A percentile compares a stretch with the other conserved stretches of the same genome.
Conservation (phyloP, 257 asterid species). For the Schizonepeta tenuifolia region DNA sequence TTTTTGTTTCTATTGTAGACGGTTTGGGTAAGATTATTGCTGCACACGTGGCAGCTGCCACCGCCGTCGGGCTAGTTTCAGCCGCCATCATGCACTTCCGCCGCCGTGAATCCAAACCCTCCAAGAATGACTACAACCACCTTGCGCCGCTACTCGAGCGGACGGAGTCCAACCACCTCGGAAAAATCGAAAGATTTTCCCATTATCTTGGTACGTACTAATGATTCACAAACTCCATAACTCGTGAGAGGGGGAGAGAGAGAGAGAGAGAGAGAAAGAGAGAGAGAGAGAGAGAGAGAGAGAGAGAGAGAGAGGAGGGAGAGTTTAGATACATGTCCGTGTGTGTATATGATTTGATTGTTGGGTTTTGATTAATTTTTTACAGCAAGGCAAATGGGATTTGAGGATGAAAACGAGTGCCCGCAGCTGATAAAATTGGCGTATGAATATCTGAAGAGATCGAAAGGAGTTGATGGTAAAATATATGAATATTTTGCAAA, state of each 20-base stretch:
- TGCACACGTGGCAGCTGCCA: slow-evolving; percentile 53
- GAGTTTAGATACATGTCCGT: no score
- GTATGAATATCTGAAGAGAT: slow-evolving; percentile 66
- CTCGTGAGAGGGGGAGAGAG: no score
- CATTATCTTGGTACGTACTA: slow-evolving; percentile 59
- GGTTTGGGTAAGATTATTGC: slow-evolving; percentile 39
- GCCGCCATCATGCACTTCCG: slow-evolving; percentile 57
- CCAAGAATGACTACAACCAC: slow-evolving; percentile 27
- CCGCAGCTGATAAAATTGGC: slow-evolving; percentile 58
- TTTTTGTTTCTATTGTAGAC: slow-evolving; percentile 25
- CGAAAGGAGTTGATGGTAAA: slow-evolving; percentile 61
- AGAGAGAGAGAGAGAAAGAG: no score
- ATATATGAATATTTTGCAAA: slow-evolving; percentile 66
- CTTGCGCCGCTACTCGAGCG: slow-evolving; percentile 68
- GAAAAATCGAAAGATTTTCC: slow-evolving; percentile 67
- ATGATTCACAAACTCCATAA: no score
- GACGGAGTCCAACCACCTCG: slow-evolving; percentile 58
- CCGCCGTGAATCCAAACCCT: slow-evolving; percentile 41
- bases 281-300: no score
- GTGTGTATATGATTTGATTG: background rate
- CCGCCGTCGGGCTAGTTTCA: slow-evolving; percentile 53
- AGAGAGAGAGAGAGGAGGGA: no score
- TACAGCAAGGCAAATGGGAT: slow-evolving; percentile 84
- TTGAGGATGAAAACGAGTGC: slow-evolving; percentile 71
- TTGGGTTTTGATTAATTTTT: background rate